Evolutionary conservation across 2,329 filamentous ascomycete species (phyloP).

Genomic region (Chaetomium sp.): DNA sequence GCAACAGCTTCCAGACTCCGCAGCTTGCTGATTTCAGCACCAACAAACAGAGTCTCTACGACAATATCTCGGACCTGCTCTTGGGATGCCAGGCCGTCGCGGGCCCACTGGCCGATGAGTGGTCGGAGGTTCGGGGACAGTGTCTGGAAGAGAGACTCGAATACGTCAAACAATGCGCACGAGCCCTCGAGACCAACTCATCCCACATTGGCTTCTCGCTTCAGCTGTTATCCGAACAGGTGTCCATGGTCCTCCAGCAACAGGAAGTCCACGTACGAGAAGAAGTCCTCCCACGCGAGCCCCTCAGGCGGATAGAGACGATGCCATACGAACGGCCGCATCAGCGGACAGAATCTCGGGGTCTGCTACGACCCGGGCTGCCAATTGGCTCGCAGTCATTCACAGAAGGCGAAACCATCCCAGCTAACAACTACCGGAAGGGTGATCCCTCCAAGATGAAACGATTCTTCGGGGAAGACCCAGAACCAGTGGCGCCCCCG

Average conservation of each 20-base stretch:
- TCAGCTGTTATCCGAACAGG: conserved; percentile 77
- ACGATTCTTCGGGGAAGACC: conserved; percentile 61
- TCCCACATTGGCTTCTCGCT: conserved; percentile 83
- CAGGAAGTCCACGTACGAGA: conserved; percentile 41
- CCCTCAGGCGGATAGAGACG: conserved; percentile 51
- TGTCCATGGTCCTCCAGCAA: conserved; percentile 52
- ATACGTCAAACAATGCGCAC: conserved; percentile 68
- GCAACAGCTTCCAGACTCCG: conserved; percentile 72
- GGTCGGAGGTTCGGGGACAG: conserved; percentile 86
- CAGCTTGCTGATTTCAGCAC: conserved; percentile 80
- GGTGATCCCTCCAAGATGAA: conserved; percentile 58
- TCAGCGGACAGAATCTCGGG: conserved; percentile 53
- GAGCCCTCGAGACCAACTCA: conserved; percentile 78
- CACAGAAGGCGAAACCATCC: conserved; percentile 50
- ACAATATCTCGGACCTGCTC: conserved; percentile 84
- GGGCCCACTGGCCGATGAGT: conserved; percentile 87
- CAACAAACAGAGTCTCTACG: conserved; percentile 90
- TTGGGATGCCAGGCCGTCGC: conserved; percentile 87
- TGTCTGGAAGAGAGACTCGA: conserved; percentile 81
- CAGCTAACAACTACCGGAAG: conserved; percentile 47
- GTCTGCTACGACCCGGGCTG: conserved; percentile 39
- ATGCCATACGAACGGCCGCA: conserved; percentile 52
- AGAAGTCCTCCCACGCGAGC: conserved; percentile 42
- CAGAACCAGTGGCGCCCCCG: conserved; percentile 37
- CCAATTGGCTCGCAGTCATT: conserved; percentile 54